phyloP scores from a whole-genome alignment of 2,329 filamentous ascomycete genomes.

The Alternaria ventricosa region DNA sequence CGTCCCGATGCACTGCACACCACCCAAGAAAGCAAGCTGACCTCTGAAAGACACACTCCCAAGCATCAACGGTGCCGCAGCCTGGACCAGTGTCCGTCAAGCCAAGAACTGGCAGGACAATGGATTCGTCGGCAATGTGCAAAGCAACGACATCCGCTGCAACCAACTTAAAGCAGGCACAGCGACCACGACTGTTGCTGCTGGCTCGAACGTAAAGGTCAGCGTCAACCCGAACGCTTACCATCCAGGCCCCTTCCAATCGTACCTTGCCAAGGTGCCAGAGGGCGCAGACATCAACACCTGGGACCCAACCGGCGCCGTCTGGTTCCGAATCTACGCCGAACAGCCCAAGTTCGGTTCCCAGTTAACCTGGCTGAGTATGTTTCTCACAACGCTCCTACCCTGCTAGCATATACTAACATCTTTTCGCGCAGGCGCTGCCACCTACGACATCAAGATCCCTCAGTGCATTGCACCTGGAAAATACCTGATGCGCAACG shows the following conservation, averaged over 20 bases:
- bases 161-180: slow-evolving; percentile 22
- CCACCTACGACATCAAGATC: slow-evolving; percentile 41
- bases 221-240: slow-evolving; percentile 31
- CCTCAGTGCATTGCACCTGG: slow-evolving; percentile 51
- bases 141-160: slow-evolving; percentile 38
- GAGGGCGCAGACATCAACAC: slow-evolving; percentile 35
- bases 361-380: slow-evolving; percentile 14
- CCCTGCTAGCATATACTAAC: background rate
- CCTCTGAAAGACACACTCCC: slow-evolving; percentile 11
- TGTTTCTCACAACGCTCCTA: background rate
- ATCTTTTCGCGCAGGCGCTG: background rate
- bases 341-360: slow-evolving; percentile 14
- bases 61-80: slow-evolving; percentile 3
- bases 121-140: slow-evolving; percentile 19
- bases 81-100: slow-evolving; percentile 12
- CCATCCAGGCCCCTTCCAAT: slow-evolving; percentile 46
- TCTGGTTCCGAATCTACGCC: slow-evolving; percentile 46
- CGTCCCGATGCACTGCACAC: background rate
- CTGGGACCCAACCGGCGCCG: slow-evolving; percentile 42
- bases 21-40: background rate
- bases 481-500: slow-evolving; percentile 55
- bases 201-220: slow-evolving; percentile 42
- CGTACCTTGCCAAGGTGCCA: slow-evolving; percentile 49
- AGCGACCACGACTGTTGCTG: slow-evolving; percentile 20
- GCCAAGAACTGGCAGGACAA: slow-evolving; percentile 20